These are phyloP conservation scores for Hexamita inflata DNA, from an alignment of 208 protist genomes.

Conservation along the genomic window DNA sequence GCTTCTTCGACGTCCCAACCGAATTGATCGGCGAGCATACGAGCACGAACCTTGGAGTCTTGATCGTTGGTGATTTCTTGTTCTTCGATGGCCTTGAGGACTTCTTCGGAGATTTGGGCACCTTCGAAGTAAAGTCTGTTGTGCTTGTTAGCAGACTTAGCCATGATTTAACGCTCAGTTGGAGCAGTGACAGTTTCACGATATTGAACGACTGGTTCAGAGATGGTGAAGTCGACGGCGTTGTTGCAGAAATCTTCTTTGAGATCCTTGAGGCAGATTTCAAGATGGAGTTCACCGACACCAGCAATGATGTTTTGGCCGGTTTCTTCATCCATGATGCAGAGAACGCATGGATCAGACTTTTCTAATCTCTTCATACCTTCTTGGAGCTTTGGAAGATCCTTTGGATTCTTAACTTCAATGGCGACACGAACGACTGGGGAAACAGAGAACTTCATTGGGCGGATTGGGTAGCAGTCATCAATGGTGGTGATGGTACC, in stretches of 20 bases:
- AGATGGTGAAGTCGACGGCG: slow-evolving; percentile 72
- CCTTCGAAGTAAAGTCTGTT: slow-evolving; percentile 88
- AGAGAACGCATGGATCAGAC: slow-evolving; percentile 78
- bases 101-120: slow-evolving; percentile 67
- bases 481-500: slow-evolving; percentile 83
- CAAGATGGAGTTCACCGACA: slow-evolving; percentile 94
- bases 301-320: slow-evolving; percentile 95
- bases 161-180: slow-evolving; percentile 52
- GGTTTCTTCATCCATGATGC: slow-evolving; percentile 71
- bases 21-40: slow-evolving; percentile 66
- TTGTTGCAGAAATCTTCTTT: slow-evolving; percentile 80
- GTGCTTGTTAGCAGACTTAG: slow-evolving; percentile 96
- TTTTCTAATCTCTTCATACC: slow-evolving; percentile 88
- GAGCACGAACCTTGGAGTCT: slow-evolving; percentile 69
- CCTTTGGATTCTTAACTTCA: slow-evolving; percentile 78
- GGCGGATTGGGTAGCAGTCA: slow-evolving; percentile 60
- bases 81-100: slow-evolving; percentile 73
- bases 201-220: slow-evolving; percentile 91
- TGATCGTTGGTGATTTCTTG: slow-evolving; percentile 59
- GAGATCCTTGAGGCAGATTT: slow-evolving; percentile 97
- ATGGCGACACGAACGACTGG: slow-evolving; percentile 93
- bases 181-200: slow-evolving; percentile 80
- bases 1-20: slow-evolving; percentile 71
- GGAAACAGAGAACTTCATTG: slow-evolving; percentile 98
- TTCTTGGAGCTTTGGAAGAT: slow-evolving; percentile 88